phyloP scores from a whole-genome alignment of 768 basidiomycete genomes.

The Kwoniella shandongensis region DNA sequence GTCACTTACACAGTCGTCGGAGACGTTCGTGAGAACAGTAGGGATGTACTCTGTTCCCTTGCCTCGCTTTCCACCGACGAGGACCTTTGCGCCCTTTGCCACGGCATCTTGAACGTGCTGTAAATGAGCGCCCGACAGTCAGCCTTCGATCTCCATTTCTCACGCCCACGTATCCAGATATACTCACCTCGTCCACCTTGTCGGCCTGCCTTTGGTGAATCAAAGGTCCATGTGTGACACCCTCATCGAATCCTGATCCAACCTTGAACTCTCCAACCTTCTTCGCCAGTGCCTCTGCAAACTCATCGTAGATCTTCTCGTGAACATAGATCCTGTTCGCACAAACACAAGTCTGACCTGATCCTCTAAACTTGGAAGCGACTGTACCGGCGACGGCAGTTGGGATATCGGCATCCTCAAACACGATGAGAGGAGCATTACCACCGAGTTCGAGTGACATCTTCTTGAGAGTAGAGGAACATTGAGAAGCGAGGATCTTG shows the following conservation, averaged over 20 bases:
- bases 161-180: background rate
- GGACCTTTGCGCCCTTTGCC: slow-evolving; percentile 75
- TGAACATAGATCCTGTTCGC: slow-evolving; percentile 88
- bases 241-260: slow-evolving; percentile 79
- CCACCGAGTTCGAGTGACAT: slow-evolving; percentile 55
- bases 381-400: slow-evolving; percentile 77
- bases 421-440: slow-evolving; percentile 92
- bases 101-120: slow-evolving; percentile 85
- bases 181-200: slow-evolving; percentile 65
- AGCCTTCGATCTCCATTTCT: background rate
- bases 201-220: slow-evolving; percentile 82
- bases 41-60: slow-evolving; percentile 59
- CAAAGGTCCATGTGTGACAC: slow-evolving; percentile 87
- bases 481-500: slow-evolving; percentile 54
- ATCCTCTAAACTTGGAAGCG: slow-evolving; percentile 51
- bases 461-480: slow-evolving; percentile 54
- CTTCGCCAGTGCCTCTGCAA: slow-evolving; percentile 80
- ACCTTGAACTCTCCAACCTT: slow-evolving; percentile 62
- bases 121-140: background rate
- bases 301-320: slow-evolving; percentile 85
- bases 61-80: slow-evolving; percentile 79
- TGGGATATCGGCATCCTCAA: slow-evolving; percentile 91
- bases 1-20: slow-evolving; percentile 58
- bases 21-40: slow-evolving; percentile 85
- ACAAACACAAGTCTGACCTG: slow-evolving; percentile 54